Base-by-base conservation (phyloP, 2,329 filamentous ascomycete genomes). In the Rasamsonia emersonii region DNA sequence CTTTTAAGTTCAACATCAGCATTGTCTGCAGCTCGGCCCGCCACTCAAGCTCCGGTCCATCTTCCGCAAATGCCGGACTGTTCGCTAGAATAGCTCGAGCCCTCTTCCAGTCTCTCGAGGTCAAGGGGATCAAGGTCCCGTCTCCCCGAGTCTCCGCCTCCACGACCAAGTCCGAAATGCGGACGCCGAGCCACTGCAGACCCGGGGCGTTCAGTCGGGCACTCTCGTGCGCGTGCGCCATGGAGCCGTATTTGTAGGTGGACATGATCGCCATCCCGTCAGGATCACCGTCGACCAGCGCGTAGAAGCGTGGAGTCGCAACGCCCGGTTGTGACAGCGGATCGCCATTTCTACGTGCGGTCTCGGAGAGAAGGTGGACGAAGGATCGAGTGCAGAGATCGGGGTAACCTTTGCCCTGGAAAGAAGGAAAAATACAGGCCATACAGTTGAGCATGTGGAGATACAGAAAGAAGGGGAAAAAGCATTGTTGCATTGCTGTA, bases 401-500 rank as follows among this genome's bases (percentile, higher is more conserved):
- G 2, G 76, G 76, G 43, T 79, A 79, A 3, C 76, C 76, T 62
- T 79, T 79, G 0, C 68, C 76, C 71, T 76, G 30, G 2, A 21
- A 5, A 26, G 11, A 31, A 23, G 20, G 9, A 11, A 11, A 9
- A 23, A 23, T n/a, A n/a, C n/a, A n/a, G n/a, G n/a, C n/a, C n/a
- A n/a, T n/a, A n/a, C n/a, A n/a, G n/a, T n/a, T n/a, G 7, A n/a
- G 14, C 8, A 19, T 9, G 11, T 5, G n/a, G 18, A 17, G 14
- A 29, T 11, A 17, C 8, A n/a, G 10, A 13, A 24, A 31, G n/a
- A 16, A 2, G 15, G 2, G 14, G 15, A 21, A 11, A 18, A 10
- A 5, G 3, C 17, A 31, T 13, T 18, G 18, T 23, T 11, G 9
- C 20, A 23, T 8, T 9, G 20, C 20, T 23, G 7, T 8, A 23